phyloP scores from a whole-genome alignment of 106 monocot genomes.

The Vanilla planifolia region DNA sequence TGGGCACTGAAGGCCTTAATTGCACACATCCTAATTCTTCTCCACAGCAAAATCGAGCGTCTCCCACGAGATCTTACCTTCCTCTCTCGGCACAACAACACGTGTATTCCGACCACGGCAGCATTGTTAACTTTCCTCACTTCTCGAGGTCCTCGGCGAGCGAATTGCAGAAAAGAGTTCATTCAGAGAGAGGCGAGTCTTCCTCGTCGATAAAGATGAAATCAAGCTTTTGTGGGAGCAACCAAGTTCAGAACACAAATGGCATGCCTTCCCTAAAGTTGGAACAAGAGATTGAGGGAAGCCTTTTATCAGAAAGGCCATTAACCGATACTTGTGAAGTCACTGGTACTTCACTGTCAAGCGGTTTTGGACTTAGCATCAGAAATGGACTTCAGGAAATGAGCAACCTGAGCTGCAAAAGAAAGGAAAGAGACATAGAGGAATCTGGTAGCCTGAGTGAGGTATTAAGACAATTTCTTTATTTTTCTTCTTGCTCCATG shows the following conservation, averaged over 20 bases:
- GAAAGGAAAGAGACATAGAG: conserved; percentile 7
- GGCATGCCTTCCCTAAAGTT: neutral
- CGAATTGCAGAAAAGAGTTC: neutral
- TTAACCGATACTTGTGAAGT: neutral
- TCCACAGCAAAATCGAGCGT: conserved; percentile 8
- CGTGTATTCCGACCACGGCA: neutral
- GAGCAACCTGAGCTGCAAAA: neutral
- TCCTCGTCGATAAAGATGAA: neutral
- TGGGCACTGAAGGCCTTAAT: neutral
- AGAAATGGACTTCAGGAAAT: neutral
- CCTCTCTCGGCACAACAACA: conserved; percentile 2
- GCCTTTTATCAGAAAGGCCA: neutral
- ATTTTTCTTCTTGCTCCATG: neutral
- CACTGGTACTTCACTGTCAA: conserved; percentile 6
- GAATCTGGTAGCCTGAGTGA: conserved; percentile 8
- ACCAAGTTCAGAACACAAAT: conserved; percentile 1
- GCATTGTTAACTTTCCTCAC: conserved; percentile 30
- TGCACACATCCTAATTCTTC: neutral
- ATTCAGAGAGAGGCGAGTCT: neutral
- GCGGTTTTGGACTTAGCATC: conserved; percentile 4
- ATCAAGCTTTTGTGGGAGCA: conserved; percentile 5
- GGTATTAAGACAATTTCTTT: neutral
- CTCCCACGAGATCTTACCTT: conserved; percentile 24
- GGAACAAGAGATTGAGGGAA: neutral
- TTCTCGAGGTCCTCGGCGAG: conserved; percentile 23